Evolutionary conservation across 495 filamentous ascomycete genomes (phyloP).

Genomic region (Aspergillus mulundensis): DNA sequence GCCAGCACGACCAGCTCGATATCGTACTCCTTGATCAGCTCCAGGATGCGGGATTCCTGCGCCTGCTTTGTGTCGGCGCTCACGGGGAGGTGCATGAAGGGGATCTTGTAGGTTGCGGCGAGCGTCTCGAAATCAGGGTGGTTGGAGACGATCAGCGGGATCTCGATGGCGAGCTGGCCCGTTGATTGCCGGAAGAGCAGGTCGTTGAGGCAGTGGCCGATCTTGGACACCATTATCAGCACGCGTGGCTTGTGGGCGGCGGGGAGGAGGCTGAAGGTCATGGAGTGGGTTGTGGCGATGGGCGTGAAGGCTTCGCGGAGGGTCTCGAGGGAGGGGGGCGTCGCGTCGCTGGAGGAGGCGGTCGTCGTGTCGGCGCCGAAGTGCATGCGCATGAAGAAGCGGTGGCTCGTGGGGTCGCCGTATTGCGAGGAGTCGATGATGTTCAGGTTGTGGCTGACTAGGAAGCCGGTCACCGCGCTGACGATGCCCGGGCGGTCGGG

Average conservation of each 20-base stretch:
- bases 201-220: slow-evolving; percentile 76
- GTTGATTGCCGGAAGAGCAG: slow-evolving; percentile 66
- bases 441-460: slow-evolving; percentile 62
- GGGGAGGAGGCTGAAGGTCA: slow-evolving; percentile 61
- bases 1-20: slow-evolving; percentile 72
- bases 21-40: slow-evolving; percentile 56
- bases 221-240: slow-evolving; percentile 79
- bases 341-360: slow-evolving; percentile 28
- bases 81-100: slow-evolving; percentile 70
- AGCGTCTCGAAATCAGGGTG: slow-evolving; percentile 66
- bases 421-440: slow-evolving; percentile 74
- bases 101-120: slow-evolving; percentile 64
- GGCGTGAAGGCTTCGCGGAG: slow-evolving; percentile 44
- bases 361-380: slow-evolving; percentile 48
- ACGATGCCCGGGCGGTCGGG: slow-evolving; percentile 73
- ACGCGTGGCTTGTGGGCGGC: slow-evolving; percentile 60
- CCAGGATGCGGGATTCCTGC: slow-evolving; percentile 62
- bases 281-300: slow-evolving; percentile 52
- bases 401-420: slow-evolving; percentile 58
- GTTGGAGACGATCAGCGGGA: slow-evolving; percentile 66
- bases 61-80: slow-evolving; percentile 62
- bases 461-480: slow-evolving; percentile 67
- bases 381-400: slow-evolving; percentile 77
- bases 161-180: slow-evolving; percentile 57
- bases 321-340: slow-evolving; percentile 29